Evolutionary conservation across 352 stramenopile genomes (phyloP).

Genomic region (Pilasporangium apinafurcum): DNA sequence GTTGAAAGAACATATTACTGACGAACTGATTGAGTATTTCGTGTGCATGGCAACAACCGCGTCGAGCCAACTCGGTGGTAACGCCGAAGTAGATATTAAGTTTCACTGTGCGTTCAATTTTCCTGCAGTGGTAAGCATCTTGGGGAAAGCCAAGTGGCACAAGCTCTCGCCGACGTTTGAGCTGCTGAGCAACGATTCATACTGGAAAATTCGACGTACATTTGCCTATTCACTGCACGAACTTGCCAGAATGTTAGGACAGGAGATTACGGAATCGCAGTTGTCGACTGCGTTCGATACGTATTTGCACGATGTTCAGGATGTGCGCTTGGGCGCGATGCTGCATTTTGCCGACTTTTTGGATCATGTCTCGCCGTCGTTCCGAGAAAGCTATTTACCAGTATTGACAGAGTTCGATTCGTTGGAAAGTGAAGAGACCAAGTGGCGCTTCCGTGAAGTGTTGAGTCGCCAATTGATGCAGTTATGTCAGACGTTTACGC

Average conservation of each 20-base stretch:
- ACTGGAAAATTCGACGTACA: conserved; percentile 90
- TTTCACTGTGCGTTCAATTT: conserved; percentile 92
- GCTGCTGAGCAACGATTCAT: conserved; percentile 66
- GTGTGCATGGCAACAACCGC: conserved; percentile 73
- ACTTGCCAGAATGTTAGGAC: conserved; percentile 70
- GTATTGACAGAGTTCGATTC: conserved; percentile 67
- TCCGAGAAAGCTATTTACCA: conserved; percentile 75
- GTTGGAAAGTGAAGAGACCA: conserved; percentile 63
- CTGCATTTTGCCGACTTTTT: conserved; percentile 85
- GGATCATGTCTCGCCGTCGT: conserved; percentile 51
- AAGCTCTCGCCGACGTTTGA: conserved; percentile 81
- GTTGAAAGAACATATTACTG: conserved; percentile 73
- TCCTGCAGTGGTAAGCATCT: conserved; percentile 80
- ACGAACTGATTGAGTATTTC: conserved; percentile 80
- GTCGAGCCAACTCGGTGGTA: conserved; percentile 51
- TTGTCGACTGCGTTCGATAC: conserved; percentile 78
- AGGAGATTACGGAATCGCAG: conserved; percentile 72
- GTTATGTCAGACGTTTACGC: conserved; percentile 65
- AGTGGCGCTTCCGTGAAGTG: conserved; percentile 80
- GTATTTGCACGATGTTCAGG: conserved; percentile 77
- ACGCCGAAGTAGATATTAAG: conserved; percentile 83
- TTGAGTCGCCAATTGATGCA: conserved; percentile 69
- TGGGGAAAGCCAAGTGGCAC: conserved; percentile 61
- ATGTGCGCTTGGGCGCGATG: conserved; percentile 80
- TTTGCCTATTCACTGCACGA: conserved; percentile 91